Evolutionary conservation across 164 flowering plant species (phyloP), one percentile per base, ranked within the genome.

Genomic region (Aristolochia californica): DNA sequence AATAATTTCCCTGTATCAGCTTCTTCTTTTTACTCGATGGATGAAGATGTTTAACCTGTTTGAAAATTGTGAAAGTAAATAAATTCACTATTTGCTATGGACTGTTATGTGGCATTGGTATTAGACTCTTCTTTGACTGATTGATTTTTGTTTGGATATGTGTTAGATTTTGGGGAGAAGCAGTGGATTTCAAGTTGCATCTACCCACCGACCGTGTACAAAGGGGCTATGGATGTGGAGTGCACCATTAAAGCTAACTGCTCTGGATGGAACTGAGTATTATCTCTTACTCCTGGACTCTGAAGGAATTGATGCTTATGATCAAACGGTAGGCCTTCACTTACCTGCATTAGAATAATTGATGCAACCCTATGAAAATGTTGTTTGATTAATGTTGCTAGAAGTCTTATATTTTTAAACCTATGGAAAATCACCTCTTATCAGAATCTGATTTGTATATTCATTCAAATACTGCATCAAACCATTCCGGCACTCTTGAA

Each of bases 221-320:
- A 94, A 94, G 74, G 99, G 99, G 59, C 88, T 94, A 67, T 94
- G 97, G 99, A 67, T 94, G 75, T 94, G 97, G 99, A 90, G 99
- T 64, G 76, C 96, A 70, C 97, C 99, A 20, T 23, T 94, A 53
- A 86, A 75, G 79, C 80, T 87, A 66, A 88, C 84, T 60, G 90
- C 97, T 62, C 83, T 94, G 63, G 99, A 94, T 80, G 97, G 97
- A 72, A 87, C 95, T 10, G 97, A 86, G 67, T 94, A 86, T 76
- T 86, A 77, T 72, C 96, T 94, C 18, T 59, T 94, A 61, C 85
- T 94, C 13, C 64, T 94, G 66, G 99, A 94, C 60, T 84, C 88
- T 69, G 99, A 94, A 81, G 97, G 99, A 64, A 90, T 94, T 69
- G 97, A 94, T 82, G 99, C 99, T 13, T 90, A 83, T 68, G 99